These are phyloP conservation scores for Fusarium sp. DNA, from an alignment of 2,329 filamentous ascomycete species.

Conservation along the genomic window DNA sequence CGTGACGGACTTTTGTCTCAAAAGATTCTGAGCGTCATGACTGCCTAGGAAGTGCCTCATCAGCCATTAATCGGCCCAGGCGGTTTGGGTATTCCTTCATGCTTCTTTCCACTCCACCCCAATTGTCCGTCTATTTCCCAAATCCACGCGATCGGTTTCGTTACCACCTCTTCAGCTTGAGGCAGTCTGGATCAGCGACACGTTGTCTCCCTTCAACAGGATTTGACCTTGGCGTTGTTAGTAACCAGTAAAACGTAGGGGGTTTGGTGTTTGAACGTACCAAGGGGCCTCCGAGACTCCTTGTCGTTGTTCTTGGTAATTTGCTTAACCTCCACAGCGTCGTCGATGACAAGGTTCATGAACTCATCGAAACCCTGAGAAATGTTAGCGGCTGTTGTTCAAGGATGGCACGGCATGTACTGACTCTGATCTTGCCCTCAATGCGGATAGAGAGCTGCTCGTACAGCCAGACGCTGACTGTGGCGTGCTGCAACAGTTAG, in stretches of 20 bases:
- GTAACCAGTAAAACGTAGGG: not conserved
- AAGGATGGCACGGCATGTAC: slow-evolving; percentile 48
- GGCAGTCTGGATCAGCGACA: slow-evolving; percentile 79
- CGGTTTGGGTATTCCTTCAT: slow-evolving; percentile 38
- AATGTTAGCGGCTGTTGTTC: slow-evolving; percentile 5
- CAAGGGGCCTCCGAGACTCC: slow-evolving; percentile 82
- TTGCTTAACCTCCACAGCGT: slow-evolving; percentile 91
- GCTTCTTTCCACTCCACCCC: slow-evolving; percentile 11
- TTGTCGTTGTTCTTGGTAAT: slow-evolving; percentile 81
- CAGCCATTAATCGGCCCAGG: slow-evolving; percentile 24
- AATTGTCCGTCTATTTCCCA: slow-evolving; percentile 10
- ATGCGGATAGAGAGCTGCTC: slow-evolving; percentile 95
- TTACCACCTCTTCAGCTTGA: slow-evolving; percentile 44
- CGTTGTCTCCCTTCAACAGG: slow-evolving; percentile 88
- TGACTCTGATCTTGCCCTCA: slow-evolving; percentile 93
- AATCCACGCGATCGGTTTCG: slow-evolving; percentile 7
- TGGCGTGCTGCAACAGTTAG: slow-evolving; percentile 70
- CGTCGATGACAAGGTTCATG: slow-evolving; percentile 98
- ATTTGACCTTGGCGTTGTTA: slow-evolving; percentile 75
- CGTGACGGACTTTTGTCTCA: slow-evolving; percentile 16
- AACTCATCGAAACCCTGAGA: slow-evolving; percentile 97
- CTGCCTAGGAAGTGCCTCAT: slow-evolving; percentile 27
- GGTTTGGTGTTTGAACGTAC: slow-evolving; percentile 61
- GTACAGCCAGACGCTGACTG: slow-evolving; percentile 95
- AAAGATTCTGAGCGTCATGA: slow-evolving; percentile 25